Base-by-base conservation (phyloP, 805 yeast genomes). In the Metschnikowia hibisci region DNA sequence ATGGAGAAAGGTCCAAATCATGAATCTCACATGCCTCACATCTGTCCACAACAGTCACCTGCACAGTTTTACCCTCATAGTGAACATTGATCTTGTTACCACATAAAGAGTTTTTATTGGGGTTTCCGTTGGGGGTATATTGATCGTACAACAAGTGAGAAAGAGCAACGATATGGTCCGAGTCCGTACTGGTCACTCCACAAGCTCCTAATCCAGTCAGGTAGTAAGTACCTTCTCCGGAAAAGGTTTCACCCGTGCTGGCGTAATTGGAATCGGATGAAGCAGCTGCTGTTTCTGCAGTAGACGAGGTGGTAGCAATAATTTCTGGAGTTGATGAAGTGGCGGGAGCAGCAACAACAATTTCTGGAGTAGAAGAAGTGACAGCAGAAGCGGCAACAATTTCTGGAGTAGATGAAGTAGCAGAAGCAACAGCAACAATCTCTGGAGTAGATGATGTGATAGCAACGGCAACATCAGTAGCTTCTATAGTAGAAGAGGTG, bases 1-100 rank as follows among this genome's bases (percentile, higher is more conserved):
- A 56, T 7, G 84, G 84, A n/a, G 83, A 76, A 44, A 81, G 67
- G 53, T 80, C 85, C 46, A 80, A 71, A 53, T 72, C 77, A 45
- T 75, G 58, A 39, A 61, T 55, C 20, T 59, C 49, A 55, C 85
- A 81, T 18, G 77, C 82, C 42, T 66, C 75, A 63, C 85, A 81
- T 49, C 73, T 63, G 61, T 80, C 85, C 31, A 69, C 75, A 39
- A 80, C 80, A 16, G 74, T 73, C 38, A 80, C 85, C 34, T 66
- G 69, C 45, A 78, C 82, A 12, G 78, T 62, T 55, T 74, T 74
- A 39, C 76, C 80, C 44, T 62, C 61, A 53, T 71, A 73, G 53
- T 53, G 54, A 29, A 77, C 77, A 37, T 60, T 63, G 53, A 78
- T 76, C 54, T 69, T 59, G 60, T 68, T 72, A 41, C 82, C 83